These are phyloP conservation scores for Lecanicillium sp. DNA, from an alignment of 2,329 filamentous ascomycete genomes.

Conservation along the genomic window DNA sequence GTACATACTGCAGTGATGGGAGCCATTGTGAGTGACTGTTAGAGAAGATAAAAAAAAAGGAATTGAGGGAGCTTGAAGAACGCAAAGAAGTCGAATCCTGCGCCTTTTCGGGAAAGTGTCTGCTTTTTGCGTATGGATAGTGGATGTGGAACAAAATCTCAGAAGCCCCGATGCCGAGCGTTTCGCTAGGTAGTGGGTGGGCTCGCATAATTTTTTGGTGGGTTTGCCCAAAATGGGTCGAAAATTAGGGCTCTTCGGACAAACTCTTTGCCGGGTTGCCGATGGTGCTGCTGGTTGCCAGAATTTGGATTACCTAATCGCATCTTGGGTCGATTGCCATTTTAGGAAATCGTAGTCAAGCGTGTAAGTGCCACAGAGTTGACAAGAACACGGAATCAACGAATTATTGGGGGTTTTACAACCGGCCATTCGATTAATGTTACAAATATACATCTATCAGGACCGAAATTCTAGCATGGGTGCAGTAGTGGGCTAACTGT, in stretches of 20 bases:
- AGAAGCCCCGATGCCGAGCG: too few species aligned
- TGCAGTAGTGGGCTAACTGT: too few species aligned
- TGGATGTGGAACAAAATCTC: slow-evolving; percentile 11
- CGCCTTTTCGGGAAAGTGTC: slow-evolving; percentile 39
- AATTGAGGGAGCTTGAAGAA: slow-evolving; percentile 22
- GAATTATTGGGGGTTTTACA: too few species aligned
- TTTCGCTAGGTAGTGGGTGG: slow-evolving; percentile 11
- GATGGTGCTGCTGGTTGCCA: neutral
- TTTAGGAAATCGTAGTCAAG: too few species aligned
- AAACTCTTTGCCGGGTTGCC: slow-evolving; percentile 8
- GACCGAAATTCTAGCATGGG: too few species aligned
- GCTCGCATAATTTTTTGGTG: slow-evolving; percentile 18
- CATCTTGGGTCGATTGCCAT: too few species aligned
- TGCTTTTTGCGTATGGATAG: slow-evolving; percentile 10
- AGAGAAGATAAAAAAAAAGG: slow-evolving; percentile 11
- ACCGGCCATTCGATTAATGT: too few species aligned
- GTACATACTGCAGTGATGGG: slow-evolving; percentile 73
- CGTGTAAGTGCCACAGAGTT: too few species aligned
- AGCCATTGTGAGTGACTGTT: slow-evolving; percentile 62
- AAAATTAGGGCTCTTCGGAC: slow-evolving; percentile 26
- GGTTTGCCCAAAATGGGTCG: slow-evolving; percentile 14
- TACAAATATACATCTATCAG: too few species aligned
- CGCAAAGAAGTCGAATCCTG: slow-evolving; percentile 74
- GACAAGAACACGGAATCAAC: too few species aligned
- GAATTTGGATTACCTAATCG: too few species aligned